Evolutionary conservation across 2,329 filamentous ascomycete species (phyloP).

Genomic region (Ceratocystis cubensis): DNA sequence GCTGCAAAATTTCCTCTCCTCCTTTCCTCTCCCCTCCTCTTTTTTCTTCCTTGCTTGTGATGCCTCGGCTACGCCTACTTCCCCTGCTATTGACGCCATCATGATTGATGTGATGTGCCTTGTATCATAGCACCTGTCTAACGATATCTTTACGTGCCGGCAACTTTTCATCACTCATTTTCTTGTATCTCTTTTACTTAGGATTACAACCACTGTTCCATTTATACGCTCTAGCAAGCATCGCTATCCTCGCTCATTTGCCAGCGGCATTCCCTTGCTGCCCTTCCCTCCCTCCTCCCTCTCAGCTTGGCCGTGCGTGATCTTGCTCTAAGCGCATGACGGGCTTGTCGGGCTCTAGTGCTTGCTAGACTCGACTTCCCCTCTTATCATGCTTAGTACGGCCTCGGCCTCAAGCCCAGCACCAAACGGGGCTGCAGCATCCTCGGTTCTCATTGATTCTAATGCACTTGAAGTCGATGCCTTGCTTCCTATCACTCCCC

Average conservation of each 20-base stretch:
- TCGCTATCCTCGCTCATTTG: not conserved
- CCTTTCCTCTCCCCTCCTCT: not conserved
- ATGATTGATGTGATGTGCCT: constrained; percentile 9
- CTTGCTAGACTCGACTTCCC: constrained; percentile 1
- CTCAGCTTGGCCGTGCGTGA: not conserved
- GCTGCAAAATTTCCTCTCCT: not conserved
- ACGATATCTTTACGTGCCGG: constrained; percentile 2
- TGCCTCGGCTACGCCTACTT: not conserved
- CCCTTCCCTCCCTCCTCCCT: not conserved
- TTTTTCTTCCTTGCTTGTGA: not conserved
- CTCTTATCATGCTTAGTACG: constrained; percentile 15
- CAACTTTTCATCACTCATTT: not conserved
- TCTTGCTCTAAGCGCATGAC: constrained; percentile 6
- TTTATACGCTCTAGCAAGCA: not conserved
- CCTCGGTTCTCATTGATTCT: constrained; percentile 7
- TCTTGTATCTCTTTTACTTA: not conserved
- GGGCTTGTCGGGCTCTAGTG: constrained; percentile 4
- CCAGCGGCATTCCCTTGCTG: not conserved
- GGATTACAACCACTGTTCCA: not conserved
- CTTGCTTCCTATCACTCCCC: constrained; percentile 18
- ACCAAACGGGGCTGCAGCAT: constrained; percentile 1
- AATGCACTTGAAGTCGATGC: constrained; percentile 11
- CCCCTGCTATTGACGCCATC: constrained; percentile 9
- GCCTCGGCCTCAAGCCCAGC: constrained; percentile 9
- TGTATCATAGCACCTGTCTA: constrained; percentile 7